Percentiles rank a stretch among this genome's conserved stretches.
phyloP scores from a whole-genome alignment of 1,284 basidiomycete species.

The Agaricales sp. region DNA sequence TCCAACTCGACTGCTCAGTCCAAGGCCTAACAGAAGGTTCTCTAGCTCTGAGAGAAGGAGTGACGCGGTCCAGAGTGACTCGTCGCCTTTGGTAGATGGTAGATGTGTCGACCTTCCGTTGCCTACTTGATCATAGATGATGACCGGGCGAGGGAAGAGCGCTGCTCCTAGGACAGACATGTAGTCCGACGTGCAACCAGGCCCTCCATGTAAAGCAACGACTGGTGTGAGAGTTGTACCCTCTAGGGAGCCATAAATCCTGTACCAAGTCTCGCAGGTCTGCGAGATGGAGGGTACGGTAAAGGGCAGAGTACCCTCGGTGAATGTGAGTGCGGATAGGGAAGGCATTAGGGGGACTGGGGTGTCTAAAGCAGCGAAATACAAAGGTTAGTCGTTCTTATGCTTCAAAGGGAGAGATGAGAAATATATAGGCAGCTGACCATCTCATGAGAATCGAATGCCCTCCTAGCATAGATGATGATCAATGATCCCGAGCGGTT shows the following conservation, averaged over 20 bases:
- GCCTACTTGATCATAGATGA: slow-evolving; percentile 42
- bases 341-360: no score
- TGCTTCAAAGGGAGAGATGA: no score
- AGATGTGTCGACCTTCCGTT: slow-evolving; percentile 35
- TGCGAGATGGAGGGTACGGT: slow-evolving; percentile 11
- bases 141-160: slow-evolving; percentile 23
- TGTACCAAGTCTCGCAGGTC: slow-evolving; percentile 35
- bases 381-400: no score
- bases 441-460: no score
- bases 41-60: slow-evolving; percentile 38
- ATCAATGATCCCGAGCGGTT: no score
- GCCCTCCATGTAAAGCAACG: slow-evolving; percentile 35
- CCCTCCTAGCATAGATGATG: no score
- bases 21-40: slow-evolving; percentile 27
- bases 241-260: slow-evolving; percentile 28
- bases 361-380: no score
- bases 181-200: slow-evolving; percentile 28
- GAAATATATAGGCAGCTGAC: no score
- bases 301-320: background rate
- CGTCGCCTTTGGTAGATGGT: slow-evolving; percentile 24
- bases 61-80: slow-evolving; percentile 30
- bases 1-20: slow-evolving; percentile 11
- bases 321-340: background rate
- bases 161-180: slow-evolving; percentile 20
- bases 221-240: slow-evolving; percentile 19